Evolutionary conservation across 2,329 filamentous ascomycete species (phyloP), one percentile per base, ranked within the genome.

Genomic region (Boeremia lycopersici): DNA sequence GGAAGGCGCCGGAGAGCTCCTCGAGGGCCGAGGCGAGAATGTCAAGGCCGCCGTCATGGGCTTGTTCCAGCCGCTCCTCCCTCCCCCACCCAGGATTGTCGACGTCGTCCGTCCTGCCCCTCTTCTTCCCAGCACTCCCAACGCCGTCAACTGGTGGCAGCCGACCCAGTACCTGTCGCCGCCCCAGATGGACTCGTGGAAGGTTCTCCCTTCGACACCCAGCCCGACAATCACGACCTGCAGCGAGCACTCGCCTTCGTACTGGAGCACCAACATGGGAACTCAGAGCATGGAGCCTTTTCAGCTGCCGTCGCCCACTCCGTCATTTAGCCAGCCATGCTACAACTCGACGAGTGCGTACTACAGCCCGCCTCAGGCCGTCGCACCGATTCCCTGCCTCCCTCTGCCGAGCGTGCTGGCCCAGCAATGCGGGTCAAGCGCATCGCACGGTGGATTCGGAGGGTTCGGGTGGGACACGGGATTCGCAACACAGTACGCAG

Each of bases 1-100:
- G 79, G 93, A 97, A 70, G 95, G 95, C 59, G 90, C 90, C 42
- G 95, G 95, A 60, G 95, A 99, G 80, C 83, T 99, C 63, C 86
- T 98, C 57, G 89, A 89, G 71, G 93, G 93, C 63, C 90, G 91
- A 79, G 92, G 91, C 72, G 92, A 96, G 65, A 92, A 97, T 67
- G 93, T 97, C 77, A 96, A 96, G 85, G 86, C 82, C 70, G 88
- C 85, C 74, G 89, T 99, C 78, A 84, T 90, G 81, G 86, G 84
- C 67, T 83, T 98, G 71, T 92, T 97, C 82, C 89, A 85, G 59
- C 87, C 93, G 76, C 87, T 96, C 53, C 83, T 98, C 62, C 85
- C 96, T 57, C 93, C 91, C 55, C 92, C 92, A 65, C 93, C 93
- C 47, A 89, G 91, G 74, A 87, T 96, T 64, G 86, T 96, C 75